Conservation (phyloP, 768 basidiomycete genomes). For the Boletus sensibilis region DNA sequence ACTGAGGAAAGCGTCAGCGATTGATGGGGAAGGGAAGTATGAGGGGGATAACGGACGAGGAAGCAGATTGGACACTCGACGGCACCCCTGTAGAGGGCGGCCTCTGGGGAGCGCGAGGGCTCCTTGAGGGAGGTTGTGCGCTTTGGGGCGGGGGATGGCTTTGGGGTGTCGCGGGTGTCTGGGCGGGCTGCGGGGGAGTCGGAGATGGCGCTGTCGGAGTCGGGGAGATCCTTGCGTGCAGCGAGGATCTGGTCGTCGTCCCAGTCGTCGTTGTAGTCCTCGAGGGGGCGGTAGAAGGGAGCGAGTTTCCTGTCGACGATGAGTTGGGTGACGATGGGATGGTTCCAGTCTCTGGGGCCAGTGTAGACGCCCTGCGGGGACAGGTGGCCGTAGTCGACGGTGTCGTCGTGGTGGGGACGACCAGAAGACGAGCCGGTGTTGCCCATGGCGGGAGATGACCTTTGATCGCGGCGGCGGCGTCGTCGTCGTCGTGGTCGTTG, state of each 20-base stretch:
- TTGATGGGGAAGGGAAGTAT: conserved; percentile 1
- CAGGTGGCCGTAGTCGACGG: conserved; percentile 80
- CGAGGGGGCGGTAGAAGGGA: conserved; percentile 94
- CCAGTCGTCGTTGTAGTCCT: conserved; percentile 90
- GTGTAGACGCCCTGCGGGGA: conserved; percentile 86
- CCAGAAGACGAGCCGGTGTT: conserved; percentile 77
- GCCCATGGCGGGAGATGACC: conserved; percentile 53
- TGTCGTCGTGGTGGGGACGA: conserved; percentile 73
- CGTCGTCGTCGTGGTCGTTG: conserved; percentile 1
- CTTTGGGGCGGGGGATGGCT: conserved; percentile 41
- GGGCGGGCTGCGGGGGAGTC: conserved; percentile 37
- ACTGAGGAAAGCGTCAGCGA: conserved; percentile 51
- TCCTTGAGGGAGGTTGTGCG: conserved; percentile 64
- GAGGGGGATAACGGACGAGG: conserved; percentile 58
- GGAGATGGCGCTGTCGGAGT: conserved; percentile 46
- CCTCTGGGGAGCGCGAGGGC: conserved; percentile 63
- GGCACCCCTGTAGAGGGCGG: conserved; percentile 78
- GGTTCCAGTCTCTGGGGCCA: conserved; percentile 85
- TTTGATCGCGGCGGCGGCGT: background rate
- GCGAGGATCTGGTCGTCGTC: conserved; percentile 84
- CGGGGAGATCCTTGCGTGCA: conserved; percentile 67
- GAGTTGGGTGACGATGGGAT: conserved; percentile 79
- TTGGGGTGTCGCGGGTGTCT: conserved; percentile 25
- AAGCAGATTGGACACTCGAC: conserved; percentile 98
- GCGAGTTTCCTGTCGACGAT: conserved; percentile 87